Conservation (phyloP, 805 yeast species). For the Scheffersomyces coipomensis region DNA sequence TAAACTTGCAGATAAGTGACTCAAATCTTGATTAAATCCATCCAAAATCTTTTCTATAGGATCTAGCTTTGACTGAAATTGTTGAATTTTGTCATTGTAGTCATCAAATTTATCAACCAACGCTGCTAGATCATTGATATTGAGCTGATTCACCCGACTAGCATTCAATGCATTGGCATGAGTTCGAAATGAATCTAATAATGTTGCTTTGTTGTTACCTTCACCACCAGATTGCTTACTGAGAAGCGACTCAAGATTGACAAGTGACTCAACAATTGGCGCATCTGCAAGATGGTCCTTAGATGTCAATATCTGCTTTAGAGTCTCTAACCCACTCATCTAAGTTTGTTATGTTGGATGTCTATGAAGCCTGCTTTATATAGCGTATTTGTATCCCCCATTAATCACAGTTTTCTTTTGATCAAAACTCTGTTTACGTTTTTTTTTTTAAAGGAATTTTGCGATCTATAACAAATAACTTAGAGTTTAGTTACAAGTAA, state of each 20-base stretch:
- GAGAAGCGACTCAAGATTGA: neutral
- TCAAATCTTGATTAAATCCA: conserved; percentile 54
- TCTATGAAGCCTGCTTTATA: no score
- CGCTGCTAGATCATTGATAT: conserved; percentile 5
- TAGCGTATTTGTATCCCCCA: no score
- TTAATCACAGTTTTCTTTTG: no score
- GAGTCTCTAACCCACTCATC: neutral
- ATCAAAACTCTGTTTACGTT: no score
- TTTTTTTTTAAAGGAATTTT: no score
- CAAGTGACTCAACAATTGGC: neutral
- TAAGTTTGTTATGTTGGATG: no score
- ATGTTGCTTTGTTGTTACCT: neutral
- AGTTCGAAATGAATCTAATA: neutral
- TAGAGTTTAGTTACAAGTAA: no score
- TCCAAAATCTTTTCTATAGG: conserved; percentile 55
- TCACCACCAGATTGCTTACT: neutral
- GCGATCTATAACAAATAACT: no score
- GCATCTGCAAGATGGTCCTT: neutral
- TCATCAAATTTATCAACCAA: conserved; percentile 16
- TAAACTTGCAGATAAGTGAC: conserved; percentile 28
- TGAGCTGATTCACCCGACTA: neutral
- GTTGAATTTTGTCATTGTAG: conserved; percentile 22
- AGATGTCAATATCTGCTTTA: neutral
- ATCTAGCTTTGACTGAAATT: conserved; percentile 33
- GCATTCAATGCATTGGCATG: neutral